Evolutionary conservation across 306 rosid genomes (phyloP).

Genomic region (Argentina anserina): DNA sequence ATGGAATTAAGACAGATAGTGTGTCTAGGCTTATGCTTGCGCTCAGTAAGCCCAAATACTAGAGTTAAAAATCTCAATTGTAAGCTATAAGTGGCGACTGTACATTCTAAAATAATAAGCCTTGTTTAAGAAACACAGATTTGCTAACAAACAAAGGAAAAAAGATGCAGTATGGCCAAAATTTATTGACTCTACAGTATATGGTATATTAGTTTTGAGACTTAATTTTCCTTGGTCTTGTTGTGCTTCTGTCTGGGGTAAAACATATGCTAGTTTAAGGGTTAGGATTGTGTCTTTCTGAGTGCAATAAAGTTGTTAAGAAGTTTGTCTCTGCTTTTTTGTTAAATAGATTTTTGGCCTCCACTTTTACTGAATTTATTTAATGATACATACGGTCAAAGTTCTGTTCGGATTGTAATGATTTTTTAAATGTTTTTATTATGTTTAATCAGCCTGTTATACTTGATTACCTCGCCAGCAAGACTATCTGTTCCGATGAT

Average conservation of each 20-base stretch:
- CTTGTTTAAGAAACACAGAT: background rate
- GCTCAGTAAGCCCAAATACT: background rate
- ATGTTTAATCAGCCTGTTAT: slow-evolving; percentile 80
- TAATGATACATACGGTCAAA: background rate
- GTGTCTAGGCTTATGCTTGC: slow-evolving; percentile 1
- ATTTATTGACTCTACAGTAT: background rate
- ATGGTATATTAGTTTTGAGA: background rate
- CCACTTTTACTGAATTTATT: background rate
- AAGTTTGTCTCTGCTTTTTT: background rate
- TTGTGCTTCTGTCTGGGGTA: background rate
- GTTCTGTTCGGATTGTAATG: slow-evolving; percentile 12
- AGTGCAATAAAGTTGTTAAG: background rate
- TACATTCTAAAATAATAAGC: background rate
- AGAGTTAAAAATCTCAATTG: background rate
- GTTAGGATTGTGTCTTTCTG: background rate
- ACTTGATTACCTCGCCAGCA: slow-evolving; percentile 98
- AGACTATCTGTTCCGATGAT: slow-evolving; percentile 83
- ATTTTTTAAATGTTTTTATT: slow-evolving; percentile 21
- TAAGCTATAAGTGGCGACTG: background rate
- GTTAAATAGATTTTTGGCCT: background rate
- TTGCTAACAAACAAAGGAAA: background rate
- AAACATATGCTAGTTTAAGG: background rate
- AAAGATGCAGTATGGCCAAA: background rate
- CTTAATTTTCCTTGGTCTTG: background rate
- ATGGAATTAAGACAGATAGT: too few relatives aligned